Conservation (phyloP, 2,329 filamentous ascomycete genomes). For the Talaromyces amestolkiae region DNA sequence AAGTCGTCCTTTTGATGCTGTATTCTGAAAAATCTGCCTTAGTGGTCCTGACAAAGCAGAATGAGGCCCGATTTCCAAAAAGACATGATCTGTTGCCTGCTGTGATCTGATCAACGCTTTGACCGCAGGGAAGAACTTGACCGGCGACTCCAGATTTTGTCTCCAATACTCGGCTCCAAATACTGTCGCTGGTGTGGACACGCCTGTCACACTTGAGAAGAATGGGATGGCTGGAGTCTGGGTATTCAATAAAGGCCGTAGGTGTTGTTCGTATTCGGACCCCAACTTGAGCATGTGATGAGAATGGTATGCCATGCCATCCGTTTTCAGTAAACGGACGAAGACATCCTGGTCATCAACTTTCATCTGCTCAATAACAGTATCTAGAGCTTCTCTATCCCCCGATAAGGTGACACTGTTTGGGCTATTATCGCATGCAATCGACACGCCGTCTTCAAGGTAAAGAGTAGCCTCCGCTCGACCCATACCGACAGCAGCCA, state of each 20-base stretch:
- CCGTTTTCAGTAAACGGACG: background rate
- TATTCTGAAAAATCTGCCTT: constrained; percentile 5
- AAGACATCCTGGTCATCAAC: background rate
- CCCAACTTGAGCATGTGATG: constrained; percentile 20
- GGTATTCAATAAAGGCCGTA: background rate
- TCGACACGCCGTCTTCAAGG: constrained; percentile 8
- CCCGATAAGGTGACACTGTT: constrained; percentile 19
- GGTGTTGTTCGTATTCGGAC: constrained; percentile 9
- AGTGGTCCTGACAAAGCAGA: constrained; percentile 23
- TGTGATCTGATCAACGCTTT: background rate
- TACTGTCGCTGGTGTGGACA: background rate
- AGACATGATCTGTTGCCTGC: background rate
- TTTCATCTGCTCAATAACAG: background rate
- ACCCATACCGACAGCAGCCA: constrained; percentile 12
- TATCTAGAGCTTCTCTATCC: constrained; percentile 2
- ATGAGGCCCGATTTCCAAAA: constrained; percentile 21
- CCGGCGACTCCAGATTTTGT: constrained; percentile 17
- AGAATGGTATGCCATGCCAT: constrained; percentile 12
- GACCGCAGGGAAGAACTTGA: constrained; percentile 14
- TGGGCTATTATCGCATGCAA: constrained; percentile 21
- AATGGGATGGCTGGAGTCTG: background rate
- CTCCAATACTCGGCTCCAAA: constrained; percentile 2
- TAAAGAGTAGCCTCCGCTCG: background rate
- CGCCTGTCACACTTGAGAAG: constrained; percentile 2
- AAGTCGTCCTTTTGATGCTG: background rate